These are phyloP conservation scores for Diaporthe destruens DNA, from an alignment of 2,329 filamentous ascomycete species.

Conservation along the genomic window DNA sequence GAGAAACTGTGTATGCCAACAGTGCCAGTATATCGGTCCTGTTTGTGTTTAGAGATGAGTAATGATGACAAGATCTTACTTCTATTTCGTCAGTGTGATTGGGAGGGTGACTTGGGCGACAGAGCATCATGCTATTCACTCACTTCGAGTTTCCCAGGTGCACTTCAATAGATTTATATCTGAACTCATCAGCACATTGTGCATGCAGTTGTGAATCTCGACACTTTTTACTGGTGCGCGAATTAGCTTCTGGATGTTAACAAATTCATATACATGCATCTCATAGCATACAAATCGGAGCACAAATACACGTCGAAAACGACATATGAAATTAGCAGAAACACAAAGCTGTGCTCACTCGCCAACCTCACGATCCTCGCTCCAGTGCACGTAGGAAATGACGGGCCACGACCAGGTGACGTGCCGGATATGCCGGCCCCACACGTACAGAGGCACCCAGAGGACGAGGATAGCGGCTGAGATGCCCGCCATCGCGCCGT, in stretches of 20 bases:
- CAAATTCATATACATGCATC: conserved; percentile 23
- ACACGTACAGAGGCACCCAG: conserved; percentile 65
- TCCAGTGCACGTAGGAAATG: conserved; percentile 62
- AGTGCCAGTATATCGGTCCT: neutral
- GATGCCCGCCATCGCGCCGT: conserved; percentile 70
- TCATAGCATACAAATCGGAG: neutral
- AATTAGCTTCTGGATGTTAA: neutral
- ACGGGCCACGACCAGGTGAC: conserved; percentile 62
- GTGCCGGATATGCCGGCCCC: conserved; percentile 62
- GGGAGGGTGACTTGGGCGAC: neutral
- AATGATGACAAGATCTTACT: neutral
- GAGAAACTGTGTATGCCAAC: neutral
- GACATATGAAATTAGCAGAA: neutral
- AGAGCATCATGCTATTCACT: neutral
- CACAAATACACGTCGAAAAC: neutral
- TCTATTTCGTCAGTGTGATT: neutral
- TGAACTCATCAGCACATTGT: neutral
- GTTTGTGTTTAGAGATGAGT: neutral
- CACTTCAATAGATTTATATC: neutral
- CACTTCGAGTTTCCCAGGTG: neutral
- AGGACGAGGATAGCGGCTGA: conserved; percentile 59
- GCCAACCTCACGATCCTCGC: conserved; percentile 66
- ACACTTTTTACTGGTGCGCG: neutral
- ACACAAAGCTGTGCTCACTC: conserved; percentile 52
- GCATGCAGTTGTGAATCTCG: neutral